phyloP scores from a whole-genome alignment of 345 rosid species.

The Brassica rapa region DNA sequence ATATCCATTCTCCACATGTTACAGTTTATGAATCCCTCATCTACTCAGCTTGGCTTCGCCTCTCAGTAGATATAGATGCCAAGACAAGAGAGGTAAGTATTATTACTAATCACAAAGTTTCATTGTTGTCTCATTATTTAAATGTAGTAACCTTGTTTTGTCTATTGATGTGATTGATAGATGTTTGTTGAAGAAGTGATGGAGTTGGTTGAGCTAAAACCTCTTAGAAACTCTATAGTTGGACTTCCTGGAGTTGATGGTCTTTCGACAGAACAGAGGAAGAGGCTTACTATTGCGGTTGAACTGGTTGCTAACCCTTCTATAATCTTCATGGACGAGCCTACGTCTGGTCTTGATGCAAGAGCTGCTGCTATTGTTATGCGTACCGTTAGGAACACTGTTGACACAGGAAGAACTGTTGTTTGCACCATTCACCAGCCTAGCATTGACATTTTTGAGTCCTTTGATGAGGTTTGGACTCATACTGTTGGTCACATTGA shows the following conservation, averaged over 20 bases:
- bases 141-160: neutral
- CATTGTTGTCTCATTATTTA: neutral
- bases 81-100: slow-evolving; percentile 55
- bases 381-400: slow-evolving; percentile 93
- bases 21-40: slow-evolving; percentile 83
- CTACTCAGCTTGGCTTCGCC: slow-evolving; percentile 95
- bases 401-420: slow-evolving; percentile 94
- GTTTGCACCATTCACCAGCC: slow-evolving; percentile 98
- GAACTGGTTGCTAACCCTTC: slow-evolving; percentile 95
- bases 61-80: slow-evolving; percentile 56
- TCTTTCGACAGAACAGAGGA: slow-evolving; percentile 89
- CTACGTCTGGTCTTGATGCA: slow-evolving; percentile 94
- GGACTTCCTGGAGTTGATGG: slow-evolving; percentile 90
- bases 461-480: slow-evolving; percentile 78
- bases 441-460: slow-evolving; percentile 87
- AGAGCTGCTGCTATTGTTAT: slow-evolving; percentile 96
- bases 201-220: slow-evolving; percentile 88
- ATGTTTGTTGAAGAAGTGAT: slow-evolving; percentile 91
- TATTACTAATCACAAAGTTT: slow-evolving; percentile 17
- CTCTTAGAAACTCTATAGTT: slow-evolving; percentile 69
- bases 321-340: slow-evolving; percentile 94
- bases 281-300: slow-evolving; percentile 92
- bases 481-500: neutral
- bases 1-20: slow-evolving; percentile 90
- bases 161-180: slow-evolving; percentile 36